Base-by-base conservation (phyloP, 148 eudicot species). In the Heliosperma pusillum region DNA sequence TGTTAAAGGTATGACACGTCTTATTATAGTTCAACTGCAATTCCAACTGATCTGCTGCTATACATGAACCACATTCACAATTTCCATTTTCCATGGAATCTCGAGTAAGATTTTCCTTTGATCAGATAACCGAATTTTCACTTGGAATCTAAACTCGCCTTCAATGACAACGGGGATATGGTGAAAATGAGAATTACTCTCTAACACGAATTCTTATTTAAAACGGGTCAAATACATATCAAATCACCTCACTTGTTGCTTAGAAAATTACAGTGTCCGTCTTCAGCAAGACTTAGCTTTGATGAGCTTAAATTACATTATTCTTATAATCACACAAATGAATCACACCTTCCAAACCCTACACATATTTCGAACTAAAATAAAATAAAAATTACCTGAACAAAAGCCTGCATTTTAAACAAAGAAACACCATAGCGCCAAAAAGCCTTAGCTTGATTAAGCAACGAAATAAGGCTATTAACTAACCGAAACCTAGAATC, bases 381-480 rank as follows among this genome's bases (percentile, higher is more conserved):
- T 24, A 26, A 61, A 61, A 26, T 15, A 59, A 59, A 59, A 12
- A 61, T 26, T 67, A 93, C 98, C 93, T 94, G 87, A 21, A 92
- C 88, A 52, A 86, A 92, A 56, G 45, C 81, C 75, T 66, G 81
- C 98, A 94, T 94, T 73, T 80, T 74, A 50, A 90, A 74, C 66
- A 94, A 88, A 21, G 97, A 89, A 55, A 85, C 47, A 5, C 98
- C 96, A 58, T 94, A 94, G 4, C 97, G 85, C 84, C 89, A 84
- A 20, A 87, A 74, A 82, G 87, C 30, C 15, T 65, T 77, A 17
- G 83, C 19, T 20, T 83, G 75, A 85, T 94, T 88, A 25, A 83
- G 44, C 20, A 86, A 72, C 20, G 86, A 76, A 17, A 90, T 79
- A 13, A 87, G 27, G 42, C 68, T 75, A 72, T 83, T 83, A 24